phyloP scores from a whole-genome alignment of 768 basidiomycete species.

The Auricularia sp. region DNA sequence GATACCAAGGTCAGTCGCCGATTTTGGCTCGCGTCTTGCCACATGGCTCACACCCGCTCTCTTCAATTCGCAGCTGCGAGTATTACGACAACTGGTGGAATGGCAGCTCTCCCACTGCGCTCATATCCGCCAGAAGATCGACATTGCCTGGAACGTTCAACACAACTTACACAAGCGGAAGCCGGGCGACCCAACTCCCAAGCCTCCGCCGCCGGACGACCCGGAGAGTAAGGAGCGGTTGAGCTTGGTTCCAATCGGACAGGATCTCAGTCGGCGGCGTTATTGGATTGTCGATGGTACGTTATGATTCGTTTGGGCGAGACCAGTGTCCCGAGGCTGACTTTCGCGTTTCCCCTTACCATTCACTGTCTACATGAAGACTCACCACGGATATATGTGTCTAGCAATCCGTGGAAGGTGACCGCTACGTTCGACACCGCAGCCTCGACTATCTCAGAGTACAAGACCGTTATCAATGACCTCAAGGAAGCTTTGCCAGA shows the following conservation, averaged over 20 bases:
- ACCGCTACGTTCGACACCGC: slow-evolving; percentile 64
- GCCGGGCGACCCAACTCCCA: slow-evolving; percentile 41
- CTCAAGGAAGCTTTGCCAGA: slow-evolving; percentile 43
- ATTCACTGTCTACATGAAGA: slow-evolving; percentile 31
- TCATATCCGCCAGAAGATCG: slow-evolving; percentile 61
- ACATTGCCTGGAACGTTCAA: slow-evolving; percentile 78
- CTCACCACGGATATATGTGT: slow-evolving; percentile 74
- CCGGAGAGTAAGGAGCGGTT: slow-evolving; percentile 57
- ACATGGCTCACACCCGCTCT: slow-evolving; percentile 3
- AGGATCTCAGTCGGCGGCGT: slow-evolving; percentile 64
- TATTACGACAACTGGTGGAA: slow-evolving; percentile 78
- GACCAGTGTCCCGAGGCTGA: too few relatives aligned
- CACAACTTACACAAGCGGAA: slow-evolving; percentile 81
- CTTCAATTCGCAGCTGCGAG: slow-evolving; percentile 49
- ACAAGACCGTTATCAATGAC: slow-evolving; percentile 49
- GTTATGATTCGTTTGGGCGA: slow-evolving; percentile 26
- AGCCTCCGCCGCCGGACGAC: slow-evolving; percentile 33
- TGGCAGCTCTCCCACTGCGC: slow-evolving; percentile 62
- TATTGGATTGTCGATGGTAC: slow-evolving; percentile 86
- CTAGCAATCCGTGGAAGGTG: slow-evolving; percentile 87
- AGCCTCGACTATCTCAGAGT: slow-evolving; percentile 65
- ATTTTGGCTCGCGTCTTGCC: slow-evolving; percentile 6
- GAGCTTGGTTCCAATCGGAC: slow-evolving; percentile 61
- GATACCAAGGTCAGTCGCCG: slow-evolving; percentile 57
- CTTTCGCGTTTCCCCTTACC: too few relatives aligned